These are phyloP conservation scores for Seiridium unicorne DNA, from an alignment of 2,329 filamentous ascomycete genomes.

Conservation along the genomic window DNA sequence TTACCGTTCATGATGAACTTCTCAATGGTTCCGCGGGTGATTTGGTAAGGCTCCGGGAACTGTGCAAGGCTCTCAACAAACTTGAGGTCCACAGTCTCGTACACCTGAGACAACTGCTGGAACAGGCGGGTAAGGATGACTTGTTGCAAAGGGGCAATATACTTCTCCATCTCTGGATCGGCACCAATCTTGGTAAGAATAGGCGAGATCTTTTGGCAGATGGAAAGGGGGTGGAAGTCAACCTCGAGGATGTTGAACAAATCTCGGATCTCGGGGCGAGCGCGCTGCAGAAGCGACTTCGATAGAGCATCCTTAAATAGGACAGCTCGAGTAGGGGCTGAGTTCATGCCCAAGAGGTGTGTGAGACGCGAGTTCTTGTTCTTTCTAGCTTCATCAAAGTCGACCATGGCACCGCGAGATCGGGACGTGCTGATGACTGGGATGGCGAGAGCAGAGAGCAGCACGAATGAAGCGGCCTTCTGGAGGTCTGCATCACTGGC, in stretches of 20 bases:
- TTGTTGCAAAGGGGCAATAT: slow-evolving; percentile 92
- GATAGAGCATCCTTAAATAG: slow-evolving; percentile 95
- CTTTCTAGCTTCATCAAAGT: slow-evolving; percentile 95
- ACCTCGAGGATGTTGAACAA: slow-evolving; percentile 99
- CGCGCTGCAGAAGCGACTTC: slow-evolving; percentile 91
- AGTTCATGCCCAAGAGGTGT: slow-evolving; percentile 90
- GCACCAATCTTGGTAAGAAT: slow-evolving; percentile 91
- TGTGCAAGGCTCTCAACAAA: slow-evolving; percentile 93
- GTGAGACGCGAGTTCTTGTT: slow-evolving; percentile 98
- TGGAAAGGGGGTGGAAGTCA: slow-evolving; percentile 97
- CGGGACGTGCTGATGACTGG: slow-evolving; percentile 98
- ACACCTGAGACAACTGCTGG: slow-evolving; percentile 98
- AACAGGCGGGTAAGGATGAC: slow-evolving; percentile 97
- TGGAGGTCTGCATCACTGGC: slow-evolving; percentile 87
- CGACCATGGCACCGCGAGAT: slow-evolving; percentile 91
- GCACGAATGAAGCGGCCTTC: slow-evolving; percentile 91
- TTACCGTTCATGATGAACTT: slow-evolving; percentile 99
- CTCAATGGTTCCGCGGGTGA: slow-evolving; percentile 86
- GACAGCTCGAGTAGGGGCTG: slow-evolving; percentile 81
- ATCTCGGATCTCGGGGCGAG: slow-evolving; percentile 89
- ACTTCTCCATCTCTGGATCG: slow-evolving; percentile 95
- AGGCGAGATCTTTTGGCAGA: slow-evolving; percentile 98
- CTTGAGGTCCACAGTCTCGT: slow-evolving; percentile 92
- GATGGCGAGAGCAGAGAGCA: slow-evolving; percentile 93
- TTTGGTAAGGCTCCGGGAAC: slow-evolving; percentile 96